Base-by-base conservation (phyloP, 345 rosid species). In the Eutrema japonicum region DNA sequence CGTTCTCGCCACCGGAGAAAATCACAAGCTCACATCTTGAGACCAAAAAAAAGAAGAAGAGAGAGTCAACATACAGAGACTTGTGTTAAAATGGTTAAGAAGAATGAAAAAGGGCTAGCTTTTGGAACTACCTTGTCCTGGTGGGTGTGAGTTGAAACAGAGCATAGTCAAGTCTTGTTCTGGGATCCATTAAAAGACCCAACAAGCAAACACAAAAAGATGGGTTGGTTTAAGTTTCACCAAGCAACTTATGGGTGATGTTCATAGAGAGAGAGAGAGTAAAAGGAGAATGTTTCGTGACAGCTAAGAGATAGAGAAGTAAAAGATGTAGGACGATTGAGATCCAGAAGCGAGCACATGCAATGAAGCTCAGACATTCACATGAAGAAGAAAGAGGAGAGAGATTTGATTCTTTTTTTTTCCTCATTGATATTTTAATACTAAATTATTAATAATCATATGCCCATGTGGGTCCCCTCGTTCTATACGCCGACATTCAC, bases 91-190 rank as follows among this genome's bases (percentile, higher is more conserved):
- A 45, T 60, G 7, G 13, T 12, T 1, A 4, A 6, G n/a, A 35
- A 58, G 2, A 16, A 45, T 8, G 8, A 35, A 32, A 54, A 2
- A 45, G 14, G 0, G 10, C 1, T 66, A 5, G 27, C 38, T 16
- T 9, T 27, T 41, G 14, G 38, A 70, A 26, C 2, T 85, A 95
- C 99, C 99, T 95, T 79, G 97, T 95, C 79, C 96, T 90, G 51
- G 99, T 95, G 53, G 97, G 97, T 43, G 99, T 92, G 82, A 95
- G 96, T 70, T 92, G 99, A 68, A 95, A 95, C 72, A 95, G 86
- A 78, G 79, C 96, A 81, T 87, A 83, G 61, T 92, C 97, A 71
- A 95, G 88, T 76, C 86, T 83, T 51, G 91, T 86, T 71, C 86
- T 84, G 4, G 93, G 81, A 75, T 95, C 99, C 99, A 95, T 95